phyloP scores from a whole-genome alignment of 345 rosid genomes.

The Syzygium aromaticum region DNA sequence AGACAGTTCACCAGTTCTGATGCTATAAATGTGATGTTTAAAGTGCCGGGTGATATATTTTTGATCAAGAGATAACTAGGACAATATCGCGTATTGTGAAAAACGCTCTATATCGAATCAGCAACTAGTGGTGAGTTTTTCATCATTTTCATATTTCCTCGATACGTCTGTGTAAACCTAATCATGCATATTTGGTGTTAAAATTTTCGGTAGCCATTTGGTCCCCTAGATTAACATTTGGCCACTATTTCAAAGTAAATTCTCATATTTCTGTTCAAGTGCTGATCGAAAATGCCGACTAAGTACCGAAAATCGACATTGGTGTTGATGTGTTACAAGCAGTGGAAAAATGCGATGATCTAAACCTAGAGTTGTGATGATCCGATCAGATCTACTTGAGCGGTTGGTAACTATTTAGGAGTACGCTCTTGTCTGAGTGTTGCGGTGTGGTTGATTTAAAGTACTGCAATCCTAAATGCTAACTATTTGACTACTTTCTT shows the following conservation, averaged over 20 bases:
- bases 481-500: background rate
- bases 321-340: background rate
- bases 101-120: background rate
- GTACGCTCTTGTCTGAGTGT: background rate
- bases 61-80: background rate
- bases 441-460: background rate
- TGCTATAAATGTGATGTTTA: background rate
- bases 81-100: background rate
- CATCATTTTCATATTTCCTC: rapidly evolving
- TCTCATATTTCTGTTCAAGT: background rate
- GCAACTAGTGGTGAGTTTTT: background rate
- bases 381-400: background rate
- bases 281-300: background rate
- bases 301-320: background rate
- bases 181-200: background rate
- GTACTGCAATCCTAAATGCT: background rate
- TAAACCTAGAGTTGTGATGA: background rate
- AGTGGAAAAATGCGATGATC: no score
- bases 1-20: background rate
- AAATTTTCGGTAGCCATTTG: background rate
- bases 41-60: background rate
- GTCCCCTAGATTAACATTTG: background rate
- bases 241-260: background rate
- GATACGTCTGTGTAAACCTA: background rate
- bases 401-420: background rate